A percentile compares a stretch with the other conserved stretches of the same genome.
phyloP scores from a whole-genome alignment of 75 land plant genomes.

The Ceratopteris richardii region DNA sequence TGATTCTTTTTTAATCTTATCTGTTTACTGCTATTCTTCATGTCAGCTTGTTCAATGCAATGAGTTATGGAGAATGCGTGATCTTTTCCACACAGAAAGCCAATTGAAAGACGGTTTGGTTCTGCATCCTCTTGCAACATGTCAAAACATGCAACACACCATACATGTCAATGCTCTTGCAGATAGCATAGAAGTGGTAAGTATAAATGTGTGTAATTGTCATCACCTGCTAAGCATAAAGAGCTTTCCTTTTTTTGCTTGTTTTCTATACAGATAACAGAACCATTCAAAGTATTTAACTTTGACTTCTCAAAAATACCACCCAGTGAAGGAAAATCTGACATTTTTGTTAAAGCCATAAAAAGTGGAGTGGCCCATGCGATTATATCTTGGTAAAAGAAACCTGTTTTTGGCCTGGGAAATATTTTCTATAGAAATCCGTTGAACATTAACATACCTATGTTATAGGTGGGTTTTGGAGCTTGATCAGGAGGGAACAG shows the following conservation, averaged over 20 bases:
- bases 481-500: constrained; percentile 74
- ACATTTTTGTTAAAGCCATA: constrained; percentile 31
- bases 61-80: constrained; percentile 62
- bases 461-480: constrained; percentile 83
- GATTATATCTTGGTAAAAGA: constrained; percentile 72
- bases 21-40: too few relatives aligned
- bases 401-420: not conserved
- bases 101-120: constrained; percentile 51
- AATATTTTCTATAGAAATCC: not conserved
- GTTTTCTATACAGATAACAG: constrained; percentile 55
- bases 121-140: constrained; percentile 46
- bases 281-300: constrained; percentile 85
- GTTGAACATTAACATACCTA: not conserved
- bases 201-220: not conserved
- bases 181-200: constrained; percentile 51
- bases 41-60: constrained; percentile 65
- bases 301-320: constrained; percentile 79
- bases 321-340: constrained; percentile 36
- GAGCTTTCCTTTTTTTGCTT: too few relatives aligned
- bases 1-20: too few relatives aligned
- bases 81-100: constrained; percentile 49
- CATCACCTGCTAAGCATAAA: not conserved
- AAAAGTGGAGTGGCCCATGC: constrained; percentile 62
- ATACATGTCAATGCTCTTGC: constrained; percentile 69
- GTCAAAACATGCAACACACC: constrained; percentile 38